A percentile compares a stretch with the other conserved stretches of the same genome.
Evolutionary conservation across 768 basidiomycete species (phyloP).

Genomic region (Lentinula raphanica): DNA sequence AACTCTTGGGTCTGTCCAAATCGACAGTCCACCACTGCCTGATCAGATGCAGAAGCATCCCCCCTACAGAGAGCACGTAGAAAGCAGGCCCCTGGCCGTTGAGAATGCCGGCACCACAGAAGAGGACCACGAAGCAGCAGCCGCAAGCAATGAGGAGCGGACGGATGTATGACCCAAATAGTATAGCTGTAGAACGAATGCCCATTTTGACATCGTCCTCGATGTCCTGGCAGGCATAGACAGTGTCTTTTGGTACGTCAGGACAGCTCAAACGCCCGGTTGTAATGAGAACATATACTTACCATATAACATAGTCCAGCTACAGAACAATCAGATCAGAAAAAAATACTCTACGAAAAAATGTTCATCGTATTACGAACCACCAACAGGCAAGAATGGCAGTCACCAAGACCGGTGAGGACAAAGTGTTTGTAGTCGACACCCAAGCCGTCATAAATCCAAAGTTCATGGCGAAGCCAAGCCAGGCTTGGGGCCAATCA

Average conservation of each 20-base stretch:
- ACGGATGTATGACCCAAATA: conserved; percentile 58
- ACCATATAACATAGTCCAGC: conserved; percentile 50
- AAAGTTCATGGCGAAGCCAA: conserved; percentile 56
- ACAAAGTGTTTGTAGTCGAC: conserved; percentile 27
- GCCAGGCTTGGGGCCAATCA: conserved; percentile 59
- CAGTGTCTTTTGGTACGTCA: conserved; percentile 36
- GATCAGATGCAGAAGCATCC: conserved; percentile 18
- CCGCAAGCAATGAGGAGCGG: conserved; percentile 52
- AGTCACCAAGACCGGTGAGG: conserved; percentile 27
- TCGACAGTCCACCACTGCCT: conserved; percentile 22
- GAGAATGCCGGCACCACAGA: conserved; percentile 47
- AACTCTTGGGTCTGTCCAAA: conserved; percentile 18
- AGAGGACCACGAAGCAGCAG: conserved; percentile 42
- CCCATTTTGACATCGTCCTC: conserved; percentile 66
- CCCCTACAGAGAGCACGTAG: conserved; percentile 21
- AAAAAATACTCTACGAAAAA: background rate
- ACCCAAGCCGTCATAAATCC: conserved; percentile 47
- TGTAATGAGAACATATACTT: background rate
- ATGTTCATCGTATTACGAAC: conserved; percentile 24
- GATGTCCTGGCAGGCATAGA: conserved; percentile 79
- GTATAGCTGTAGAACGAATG: conserved; percentile 72
- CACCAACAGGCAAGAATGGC: conserved; percentile 42
- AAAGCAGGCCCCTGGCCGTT: conserved; percentile 42
- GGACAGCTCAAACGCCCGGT: background rate
- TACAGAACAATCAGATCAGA: conserved; percentile 12